Percentiles rank a stretch among this genome's conserved stretches.
phyloP scores from a whole-genome alignment of 108 stramenopile species.

The Asterionellopsis glacialis region DNA sequence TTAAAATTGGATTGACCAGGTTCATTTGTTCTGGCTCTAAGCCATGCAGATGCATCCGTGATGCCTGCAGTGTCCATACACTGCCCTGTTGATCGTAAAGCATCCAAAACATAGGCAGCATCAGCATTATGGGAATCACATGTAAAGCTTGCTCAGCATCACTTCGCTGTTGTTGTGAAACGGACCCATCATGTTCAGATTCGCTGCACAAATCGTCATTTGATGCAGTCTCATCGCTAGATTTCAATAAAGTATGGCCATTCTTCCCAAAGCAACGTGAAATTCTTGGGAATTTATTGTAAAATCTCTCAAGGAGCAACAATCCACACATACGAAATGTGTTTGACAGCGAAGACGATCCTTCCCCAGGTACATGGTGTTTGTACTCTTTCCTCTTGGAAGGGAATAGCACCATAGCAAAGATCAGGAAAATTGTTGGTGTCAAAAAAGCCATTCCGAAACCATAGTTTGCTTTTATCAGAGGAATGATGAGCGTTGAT shows the following conservation, averaged over 20 bases:
- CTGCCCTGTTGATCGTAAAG: slow-evolving; percentile 70
- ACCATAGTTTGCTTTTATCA: slow-evolving; percentile 31
- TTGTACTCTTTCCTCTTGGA: slow-evolving; percentile 26
- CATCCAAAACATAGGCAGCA: slow-evolving; percentile 67
- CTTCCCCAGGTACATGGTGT: slow-evolving; percentile 10
- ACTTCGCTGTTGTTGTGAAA: not conserved
- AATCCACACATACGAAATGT: slow-evolving; percentile 9
- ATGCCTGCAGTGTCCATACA: slow-evolving; percentile 67
- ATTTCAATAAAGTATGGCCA: not conserved
- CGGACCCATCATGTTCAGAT: not conserved
- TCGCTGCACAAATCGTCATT: not conserved
- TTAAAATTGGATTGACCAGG: slow-evolving; percentile 48
- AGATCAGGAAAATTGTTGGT: slow-evolving; percentile 42
- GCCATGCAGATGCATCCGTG: slow-evolving; percentile 27
- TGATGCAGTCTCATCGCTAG: not conserved
- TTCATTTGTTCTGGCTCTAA: slow-evolving; percentile 60
- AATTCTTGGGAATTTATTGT: too few species aligned
- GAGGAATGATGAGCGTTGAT: slow-evolving; percentile 40
- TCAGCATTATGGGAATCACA: slow-evolving; percentile 35
- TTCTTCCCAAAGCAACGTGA: not conserved
- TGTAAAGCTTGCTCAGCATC: slow-evolving; percentile 38
- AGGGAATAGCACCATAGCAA: slow-evolving; percentile 38
- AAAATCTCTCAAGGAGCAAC: slow-evolving; percentile 1
- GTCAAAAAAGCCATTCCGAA: slow-evolving; percentile 50
- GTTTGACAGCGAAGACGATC: not conserved